Evolutionary conservation across 2,329 filamentous ascomycete genomes (phyloP).

Genomic region (Phialophora chinensis): DNA sequence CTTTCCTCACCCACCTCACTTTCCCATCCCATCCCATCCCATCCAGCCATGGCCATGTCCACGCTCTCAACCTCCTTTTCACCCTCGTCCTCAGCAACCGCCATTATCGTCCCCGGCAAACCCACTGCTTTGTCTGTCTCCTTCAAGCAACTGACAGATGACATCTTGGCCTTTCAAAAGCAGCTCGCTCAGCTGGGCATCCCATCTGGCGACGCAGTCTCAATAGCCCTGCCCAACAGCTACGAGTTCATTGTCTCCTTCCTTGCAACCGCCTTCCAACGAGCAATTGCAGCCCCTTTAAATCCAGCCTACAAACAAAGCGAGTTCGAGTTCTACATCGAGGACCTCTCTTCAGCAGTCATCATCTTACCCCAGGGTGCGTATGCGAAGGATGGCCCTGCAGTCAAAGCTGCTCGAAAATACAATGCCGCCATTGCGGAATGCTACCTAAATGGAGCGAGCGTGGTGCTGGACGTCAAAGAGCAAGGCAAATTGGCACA

Average conservation of each 20-base stretch:
- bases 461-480: slow-evolving; percentile 79
- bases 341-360: slow-evolving; percentile 80
- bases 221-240: slow-evolving; percentile 81
- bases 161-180: slow-evolving; percentile 74
- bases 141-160: slow-evolving; percentile 69
- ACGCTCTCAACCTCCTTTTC: slow-evolving; percentile 66
- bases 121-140: slow-evolving; percentile 68
- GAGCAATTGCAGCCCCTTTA: slow-evolving; percentile 81
- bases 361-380: slow-evolving; percentile 76
- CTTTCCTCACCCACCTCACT: slow-evolving; percentile 2
- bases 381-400: slow-evolving; percentile 69
- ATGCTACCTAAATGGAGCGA: slow-evolving; percentile 75
- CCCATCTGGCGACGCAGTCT: slow-evolving; percentile 71
- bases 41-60: slow-evolving; percentile 51
- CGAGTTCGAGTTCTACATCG: slow-evolving; percentile 91
- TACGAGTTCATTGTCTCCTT: slow-evolving; percentile 90
- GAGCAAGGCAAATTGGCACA: slow-evolving; percentile 67
- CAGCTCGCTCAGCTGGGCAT: slow-evolving; percentile 80
- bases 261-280: slow-evolving; percentile 82
- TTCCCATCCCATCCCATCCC: not conserved
- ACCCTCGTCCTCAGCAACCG: slow-evolving; percentile 58
- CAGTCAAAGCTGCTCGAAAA: slow-evolving; percentile 76
- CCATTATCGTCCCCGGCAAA: slow-evolving; percentile 75
- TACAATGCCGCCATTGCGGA: slow-evolving; percentile 86
- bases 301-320: slow-evolving; percentile 88